These are phyloP conservation scores for Pelargonium nanum DNA, from an alignment of 345 rosid species.

Conservation along the genomic window DNA sequence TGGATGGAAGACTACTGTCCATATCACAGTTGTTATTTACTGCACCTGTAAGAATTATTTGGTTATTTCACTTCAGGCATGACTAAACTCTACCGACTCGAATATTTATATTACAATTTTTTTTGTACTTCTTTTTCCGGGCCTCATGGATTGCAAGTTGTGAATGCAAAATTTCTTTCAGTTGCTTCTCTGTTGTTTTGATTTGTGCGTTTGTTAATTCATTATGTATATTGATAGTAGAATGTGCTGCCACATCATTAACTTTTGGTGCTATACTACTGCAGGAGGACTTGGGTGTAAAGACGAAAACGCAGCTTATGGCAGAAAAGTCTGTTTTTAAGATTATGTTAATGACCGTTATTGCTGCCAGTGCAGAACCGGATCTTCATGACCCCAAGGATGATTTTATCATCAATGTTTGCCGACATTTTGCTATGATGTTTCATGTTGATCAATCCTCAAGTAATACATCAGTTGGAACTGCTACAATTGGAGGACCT, in stretches of 20 bases:
- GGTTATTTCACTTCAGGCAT: no score
- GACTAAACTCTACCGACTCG: no score
- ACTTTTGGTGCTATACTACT: neutral
- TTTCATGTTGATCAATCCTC: conserved; percentile 62
- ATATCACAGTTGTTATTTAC: no score
- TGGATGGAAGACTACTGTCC: neutral
- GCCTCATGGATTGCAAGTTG: no score
- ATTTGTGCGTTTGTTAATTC: no score
- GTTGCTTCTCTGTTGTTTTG: neutral
- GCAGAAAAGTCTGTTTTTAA: conserved; percentile 98
- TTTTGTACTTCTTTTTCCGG: no score
- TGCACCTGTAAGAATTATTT: neutral
- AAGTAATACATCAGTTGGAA: conserved; percentile 38
- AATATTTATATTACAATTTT: no score
- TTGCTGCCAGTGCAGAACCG: conserved; percentile 80
- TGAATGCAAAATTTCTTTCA: no score
- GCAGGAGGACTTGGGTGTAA: conserved; percentile 96
- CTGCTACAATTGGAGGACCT: conserved; percentile 43
- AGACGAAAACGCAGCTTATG: conserved; percentile 97
- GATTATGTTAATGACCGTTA: conserved; percentile 66
- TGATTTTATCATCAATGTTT: conserved; percentile 70
- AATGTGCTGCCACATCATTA: neutral
- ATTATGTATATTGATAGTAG: no score
- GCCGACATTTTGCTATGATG: conserved; percentile 90
- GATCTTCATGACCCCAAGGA: conserved; percentile 69